Conservation (phyloP, 495 filamentous ascomycete species). For the Chaetomium tenue region DNA sequence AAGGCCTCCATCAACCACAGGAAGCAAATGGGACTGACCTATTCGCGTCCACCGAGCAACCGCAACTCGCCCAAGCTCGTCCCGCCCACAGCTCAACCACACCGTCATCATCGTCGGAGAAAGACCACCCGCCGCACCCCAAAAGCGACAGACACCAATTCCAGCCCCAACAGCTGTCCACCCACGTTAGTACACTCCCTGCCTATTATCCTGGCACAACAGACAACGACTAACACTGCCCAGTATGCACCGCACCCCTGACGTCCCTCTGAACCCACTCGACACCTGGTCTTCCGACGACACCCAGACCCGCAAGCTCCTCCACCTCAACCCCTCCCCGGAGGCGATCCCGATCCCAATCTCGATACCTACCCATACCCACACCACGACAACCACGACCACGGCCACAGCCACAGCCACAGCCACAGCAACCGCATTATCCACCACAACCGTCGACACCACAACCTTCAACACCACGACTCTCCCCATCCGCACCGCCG, state of each 20-base stretch:
- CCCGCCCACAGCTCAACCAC: not conserved
- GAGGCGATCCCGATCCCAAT: not conserved
- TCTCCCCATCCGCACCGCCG: too few species aligned
- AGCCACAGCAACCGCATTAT: not conserved
- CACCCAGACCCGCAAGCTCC: constrained; percentile 1
- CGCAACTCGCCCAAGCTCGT: constrained; percentile 1
- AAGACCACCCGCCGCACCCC: too few species aligned
- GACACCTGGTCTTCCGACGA: constrained; percentile 7
- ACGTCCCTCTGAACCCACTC: not conserved
- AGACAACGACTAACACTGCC: not conserved
- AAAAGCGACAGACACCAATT: not conserved
- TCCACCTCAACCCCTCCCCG: not conserved
- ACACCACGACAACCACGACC: not conserved
- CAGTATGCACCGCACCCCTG: not conserved
- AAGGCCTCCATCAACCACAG: not conserved
- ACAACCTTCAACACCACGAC: too few species aligned
- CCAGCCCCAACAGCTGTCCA: not conserved
- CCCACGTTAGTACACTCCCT: not conserved
- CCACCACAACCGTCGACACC: too few species aligned
- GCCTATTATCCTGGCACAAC: not conserved
- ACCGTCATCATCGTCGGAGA: constrained; percentile 2
- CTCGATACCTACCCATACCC: not conserved
- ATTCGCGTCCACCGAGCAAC: constrained; percentile 9
- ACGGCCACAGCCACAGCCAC: not conserved
- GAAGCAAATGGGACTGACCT: not conserved